Evolutionary conservation across 768 basidiomycete species (phyloP).

Genomic region (Trametes cubensis): DNA sequence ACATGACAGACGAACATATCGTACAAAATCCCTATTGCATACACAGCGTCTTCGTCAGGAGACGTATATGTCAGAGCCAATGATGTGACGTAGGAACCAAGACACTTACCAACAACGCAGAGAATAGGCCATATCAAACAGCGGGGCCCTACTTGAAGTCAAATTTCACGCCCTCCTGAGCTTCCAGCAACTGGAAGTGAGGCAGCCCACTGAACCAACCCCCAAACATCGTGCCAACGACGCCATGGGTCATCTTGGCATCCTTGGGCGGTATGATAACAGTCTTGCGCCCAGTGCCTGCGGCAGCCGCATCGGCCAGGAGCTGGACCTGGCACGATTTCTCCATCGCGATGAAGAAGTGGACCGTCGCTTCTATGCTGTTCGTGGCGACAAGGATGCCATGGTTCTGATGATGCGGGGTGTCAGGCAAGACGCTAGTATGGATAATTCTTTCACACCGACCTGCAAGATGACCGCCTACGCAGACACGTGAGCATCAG

Average conservation of each 20-base stretch:
- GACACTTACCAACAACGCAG: no score
- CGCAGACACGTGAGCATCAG: background rate
- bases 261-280: conserved; percentile 32
- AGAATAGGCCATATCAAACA: no score
- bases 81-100: no score
- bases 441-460: background rate
- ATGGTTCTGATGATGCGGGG: conserved; percentile 28
- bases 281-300: conserved; percentile 25
- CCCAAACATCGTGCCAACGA: conserved; percentile 21
- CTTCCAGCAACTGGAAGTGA: conserved; percentile 43
- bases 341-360: conserved; percentile 34
- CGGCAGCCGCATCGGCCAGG: conserved; percentile 35
- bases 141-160: conserved; percentile 6
- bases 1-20: no score
- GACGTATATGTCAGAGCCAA: no score
- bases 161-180: conserved; percentile 36
- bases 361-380: conserved; percentile 31
- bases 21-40: no score
- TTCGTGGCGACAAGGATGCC: conserved; percentile 31
- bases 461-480: conserved; percentile 33
- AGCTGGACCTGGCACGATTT: conserved; percentile 37
- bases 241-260: conserved; percentile 29
- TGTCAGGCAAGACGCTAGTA: background rate
- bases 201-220: conserved; percentile 44
- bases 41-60: no score